Conservation (phyloP, 164 flowering plant genomes). For the Aristolochia contorta region DNA sequence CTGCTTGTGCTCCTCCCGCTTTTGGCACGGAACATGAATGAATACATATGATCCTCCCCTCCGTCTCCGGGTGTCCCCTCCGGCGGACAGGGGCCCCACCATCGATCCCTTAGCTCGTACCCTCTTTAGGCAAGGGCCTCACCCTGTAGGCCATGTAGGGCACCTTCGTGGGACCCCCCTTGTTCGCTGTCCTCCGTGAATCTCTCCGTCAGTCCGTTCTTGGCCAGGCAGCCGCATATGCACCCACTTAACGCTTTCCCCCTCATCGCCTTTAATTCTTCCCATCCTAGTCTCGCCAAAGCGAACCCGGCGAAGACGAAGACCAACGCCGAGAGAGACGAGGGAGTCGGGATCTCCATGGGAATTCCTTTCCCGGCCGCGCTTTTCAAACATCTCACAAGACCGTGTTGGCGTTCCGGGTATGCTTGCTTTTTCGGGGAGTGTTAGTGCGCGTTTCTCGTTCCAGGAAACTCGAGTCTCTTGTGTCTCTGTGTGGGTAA, state of each 20-base stretch:
- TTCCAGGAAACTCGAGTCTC: not conserved
- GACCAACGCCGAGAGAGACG: no score
- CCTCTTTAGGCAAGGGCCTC: not conserved
- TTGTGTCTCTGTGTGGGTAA: no score
- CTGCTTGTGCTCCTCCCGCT: no score
- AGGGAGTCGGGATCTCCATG: no score
- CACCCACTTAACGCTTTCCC: not conserved
- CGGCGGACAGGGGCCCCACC: not conserved
- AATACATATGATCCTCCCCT: no score
- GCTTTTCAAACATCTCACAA: not conserved
- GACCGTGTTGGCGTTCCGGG: not conserved
- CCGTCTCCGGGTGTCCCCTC: not conserved
- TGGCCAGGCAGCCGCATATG: conserved; percentile 2
- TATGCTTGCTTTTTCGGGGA: not conserved
- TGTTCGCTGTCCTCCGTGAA: not conserved
- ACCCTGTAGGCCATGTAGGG: not conserved
- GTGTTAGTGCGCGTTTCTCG: not conserved
- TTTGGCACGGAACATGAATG: no score
- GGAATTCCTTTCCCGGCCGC: not conserved
- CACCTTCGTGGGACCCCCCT: no score
- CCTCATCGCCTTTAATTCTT: not conserved
- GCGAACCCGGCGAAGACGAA: no score
- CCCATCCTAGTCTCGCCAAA: not conserved
- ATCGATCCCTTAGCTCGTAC: not conserved
- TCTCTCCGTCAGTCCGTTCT: not conserved